Evolutionary conservation across 192 early-diverging fungal species (phyloP).

Genomic region (Physocladia obscura): DNA sequence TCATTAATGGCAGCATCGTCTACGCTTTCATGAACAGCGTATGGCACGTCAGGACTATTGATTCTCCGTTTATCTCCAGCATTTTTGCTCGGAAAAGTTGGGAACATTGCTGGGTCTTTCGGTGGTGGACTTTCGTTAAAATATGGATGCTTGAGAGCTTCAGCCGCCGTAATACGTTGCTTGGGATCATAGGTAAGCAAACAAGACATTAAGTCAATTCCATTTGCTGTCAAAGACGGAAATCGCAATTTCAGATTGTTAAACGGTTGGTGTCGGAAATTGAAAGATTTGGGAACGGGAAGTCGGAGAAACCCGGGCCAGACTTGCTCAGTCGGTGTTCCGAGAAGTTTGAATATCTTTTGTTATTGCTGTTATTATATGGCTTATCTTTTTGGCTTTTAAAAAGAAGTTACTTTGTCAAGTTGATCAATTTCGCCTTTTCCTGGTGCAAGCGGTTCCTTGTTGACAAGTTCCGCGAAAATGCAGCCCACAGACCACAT

Average conservation of each 20-base stretch:
- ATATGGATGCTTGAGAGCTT: conserved; percentile 88
- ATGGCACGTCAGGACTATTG: conserved; percentile 59
- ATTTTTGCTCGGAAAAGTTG: conserved; percentile 76
- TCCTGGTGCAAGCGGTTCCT: conserved; percentile 80
- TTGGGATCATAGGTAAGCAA: conserved; percentile 84
- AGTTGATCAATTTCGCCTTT: conserved; percentile 91
- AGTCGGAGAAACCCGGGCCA: conserved; percentile 81
- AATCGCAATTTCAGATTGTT: conserved; percentile 48
- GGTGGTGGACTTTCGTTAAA: conserved; percentile 84
- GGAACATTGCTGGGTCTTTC: conserved; percentile 91
- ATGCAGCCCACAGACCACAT: conserved; percentile 97
- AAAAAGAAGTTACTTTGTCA: conserved; percentile 64
- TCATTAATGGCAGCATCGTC: conserved; percentile 47
- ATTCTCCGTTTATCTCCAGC: conserved; percentile 23
- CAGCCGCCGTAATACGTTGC: conserved; percentile 84
- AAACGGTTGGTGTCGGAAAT: conserved; percentile 65
- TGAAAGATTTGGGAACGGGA: conserved; percentile 72
- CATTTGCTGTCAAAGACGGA: conserved; percentile 66
- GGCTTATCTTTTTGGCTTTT: too few relatives aligned
- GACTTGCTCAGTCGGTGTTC: conserved; percentile 78
- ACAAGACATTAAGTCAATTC: conserved; percentile 72
- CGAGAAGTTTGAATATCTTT: conserved; percentile 83
- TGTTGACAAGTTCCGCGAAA: conserved; percentile 88
- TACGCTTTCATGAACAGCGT: conserved; percentile 52
- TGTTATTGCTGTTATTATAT: too few relatives aligned